Percentiles rank a stretch among this genome's conserved stretches.
Evolutionary conservation across 352 stramenopile species (phyloP).

Genomic region (Pythium plurisporium): DNA sequence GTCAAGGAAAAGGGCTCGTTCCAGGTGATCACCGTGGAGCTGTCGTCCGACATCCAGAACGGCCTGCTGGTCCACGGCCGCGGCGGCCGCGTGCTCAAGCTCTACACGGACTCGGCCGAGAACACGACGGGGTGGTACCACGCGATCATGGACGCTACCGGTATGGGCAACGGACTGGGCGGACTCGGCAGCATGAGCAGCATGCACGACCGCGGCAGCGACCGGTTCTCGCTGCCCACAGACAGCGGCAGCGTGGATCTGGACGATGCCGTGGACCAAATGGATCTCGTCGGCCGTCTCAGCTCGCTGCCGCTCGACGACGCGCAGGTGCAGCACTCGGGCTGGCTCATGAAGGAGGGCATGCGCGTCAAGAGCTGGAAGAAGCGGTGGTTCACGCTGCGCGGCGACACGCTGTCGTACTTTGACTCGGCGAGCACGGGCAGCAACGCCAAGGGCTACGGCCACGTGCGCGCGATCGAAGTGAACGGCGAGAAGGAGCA

Average conservation of each 20-base stretch:
- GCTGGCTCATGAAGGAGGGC: slow-evolving; percentile 79
- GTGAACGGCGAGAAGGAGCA: slow-evolving; percentile 56
- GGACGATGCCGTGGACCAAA: slow-evolving; percentile 33
- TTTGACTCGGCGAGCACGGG: slow-evolving; percentile 77
- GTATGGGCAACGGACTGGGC: slow-evolving; percentile 12
- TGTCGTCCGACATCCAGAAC: slow-evolving; percentile 80
- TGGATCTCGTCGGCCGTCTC: slow-evolving; percentile 48
- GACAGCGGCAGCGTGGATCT: slow-evolving; percentile 37
- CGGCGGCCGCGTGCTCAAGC: slow-evolving; percentile 78
- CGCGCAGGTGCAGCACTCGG: slow-evolving; percentile 58
- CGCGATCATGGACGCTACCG: slow-evolving; percentile 66
- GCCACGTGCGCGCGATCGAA: slow-evolving; percentile 69
- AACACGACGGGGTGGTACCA: slow-evolving; percentile 68
- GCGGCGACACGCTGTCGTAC: slow-evolving; percentile 76
- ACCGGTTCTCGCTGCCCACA: slow-evolving; percentile 37
- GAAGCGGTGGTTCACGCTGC: slow-evolving; percentile 70
- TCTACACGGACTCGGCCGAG: slow-evolving; percentile 79
- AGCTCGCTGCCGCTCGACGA: slow-evolving; percentile 55
- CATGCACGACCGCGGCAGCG: slow-evolving; percentile 25
- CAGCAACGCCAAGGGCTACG: slow-evolving; percentile 71
- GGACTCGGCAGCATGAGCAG: slow-evolving; percentile 1
- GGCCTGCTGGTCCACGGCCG: slow-evolving; percentile 73
- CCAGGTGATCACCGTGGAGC: slow-evolving; percentile 81
- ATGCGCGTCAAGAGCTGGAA: slow-evolving; percentile 80
- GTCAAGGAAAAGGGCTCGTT: slow-evolving; percentile 78